These are phyloP conservation scores for Populus deltoides DNA, from an alignment of 345 rosid genomes.

Conservation along the genomic window DNA sequence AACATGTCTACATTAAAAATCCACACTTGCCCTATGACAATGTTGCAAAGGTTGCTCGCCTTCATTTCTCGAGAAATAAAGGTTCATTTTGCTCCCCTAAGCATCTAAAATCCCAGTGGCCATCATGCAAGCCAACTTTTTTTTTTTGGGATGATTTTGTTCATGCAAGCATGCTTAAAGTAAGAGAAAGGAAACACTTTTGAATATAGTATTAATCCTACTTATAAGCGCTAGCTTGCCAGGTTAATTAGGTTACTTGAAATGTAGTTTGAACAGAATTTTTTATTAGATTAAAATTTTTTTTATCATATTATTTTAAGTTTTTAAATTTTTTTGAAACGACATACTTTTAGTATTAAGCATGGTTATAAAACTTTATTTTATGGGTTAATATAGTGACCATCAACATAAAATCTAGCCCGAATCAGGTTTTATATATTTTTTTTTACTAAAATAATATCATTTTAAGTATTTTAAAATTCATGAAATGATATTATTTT, in stretches of 20 bases:
- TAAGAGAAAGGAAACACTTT: not conserved
- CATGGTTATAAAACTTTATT: too few species aligned
- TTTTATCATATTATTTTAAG: too few species aligned
- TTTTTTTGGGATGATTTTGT: not conserved
- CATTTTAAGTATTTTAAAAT: too few species aligned
- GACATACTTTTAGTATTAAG: too few species aligned
- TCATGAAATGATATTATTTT: too few species aligned
- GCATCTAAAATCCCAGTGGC: not conserved
- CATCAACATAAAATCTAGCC: rapidly evolving
- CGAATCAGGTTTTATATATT: too few species aligned
- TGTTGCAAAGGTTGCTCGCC: not conserved
- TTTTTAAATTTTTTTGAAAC: too few species aligned
- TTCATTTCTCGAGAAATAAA: not conserved
- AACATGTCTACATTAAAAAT: not conserved
- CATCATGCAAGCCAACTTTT: not conserved
- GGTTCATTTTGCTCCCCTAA: not conserved
- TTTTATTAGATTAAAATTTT: rapidly evolving
- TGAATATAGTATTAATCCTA: not conserved
- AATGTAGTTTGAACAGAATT: too few species aligned
- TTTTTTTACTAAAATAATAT: too few species aligned
- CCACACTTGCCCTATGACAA: not conserved
- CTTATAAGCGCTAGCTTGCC: too few species aligned
- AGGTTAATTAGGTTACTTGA: too few species aligned
- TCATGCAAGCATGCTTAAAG: not conserved
- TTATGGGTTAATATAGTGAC: too few species aligned